phyloP scores from a whole-genome alignment of 257 asterid species.

The Solanum chilense region DNA sequence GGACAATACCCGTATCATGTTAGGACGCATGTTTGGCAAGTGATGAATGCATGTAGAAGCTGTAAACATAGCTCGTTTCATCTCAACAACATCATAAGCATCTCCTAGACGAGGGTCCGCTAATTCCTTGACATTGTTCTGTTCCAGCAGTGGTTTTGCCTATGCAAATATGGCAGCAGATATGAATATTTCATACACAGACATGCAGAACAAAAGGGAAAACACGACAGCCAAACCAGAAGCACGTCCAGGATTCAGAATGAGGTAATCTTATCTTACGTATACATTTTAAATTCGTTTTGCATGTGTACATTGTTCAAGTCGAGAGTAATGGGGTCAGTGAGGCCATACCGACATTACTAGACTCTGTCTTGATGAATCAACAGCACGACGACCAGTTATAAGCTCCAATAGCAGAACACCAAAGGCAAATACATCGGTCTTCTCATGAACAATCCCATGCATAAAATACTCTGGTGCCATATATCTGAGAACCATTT shows the following conservation, averaged over 20 bases:
- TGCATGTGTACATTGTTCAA: background rate
- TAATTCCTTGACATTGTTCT: conserved; percentile 48
- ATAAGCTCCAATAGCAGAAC: conserved; percentile 82
- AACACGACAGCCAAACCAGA: background rate
- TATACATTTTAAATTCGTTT: background rate
- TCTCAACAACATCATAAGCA: conserved; percentile 37
- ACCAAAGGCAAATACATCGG: conserved; percentile 91
- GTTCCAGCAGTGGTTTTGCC: conserved; percentile 86
- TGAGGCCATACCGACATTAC: conserved; percentile 79
- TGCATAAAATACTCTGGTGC: conserved; percentile 99
- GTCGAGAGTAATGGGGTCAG: background rate
- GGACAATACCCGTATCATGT: conserved; percentile 56
- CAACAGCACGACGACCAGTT: conserved; percentile 92
- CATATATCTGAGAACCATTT: conserved; percentile 52
- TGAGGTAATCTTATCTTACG: background rate
- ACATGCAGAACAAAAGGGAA: background rate
- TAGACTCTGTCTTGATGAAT: conserved; percentile 72
- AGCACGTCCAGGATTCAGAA: background rate
- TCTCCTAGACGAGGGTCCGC: conserved; percentile 70
- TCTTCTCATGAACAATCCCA: conserved; percentile 81
- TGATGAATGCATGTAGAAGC: conserved; percentile 86
- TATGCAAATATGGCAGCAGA: background rate
- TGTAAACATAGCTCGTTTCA: conserved; percentile 63
- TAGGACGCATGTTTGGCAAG: conserved; percentile 71
- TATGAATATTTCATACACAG: background rate